phyloP scores from a whole-genome alignment of 768 basidiomycete species.

The Leccinum olivaceopallidum region DNA sequence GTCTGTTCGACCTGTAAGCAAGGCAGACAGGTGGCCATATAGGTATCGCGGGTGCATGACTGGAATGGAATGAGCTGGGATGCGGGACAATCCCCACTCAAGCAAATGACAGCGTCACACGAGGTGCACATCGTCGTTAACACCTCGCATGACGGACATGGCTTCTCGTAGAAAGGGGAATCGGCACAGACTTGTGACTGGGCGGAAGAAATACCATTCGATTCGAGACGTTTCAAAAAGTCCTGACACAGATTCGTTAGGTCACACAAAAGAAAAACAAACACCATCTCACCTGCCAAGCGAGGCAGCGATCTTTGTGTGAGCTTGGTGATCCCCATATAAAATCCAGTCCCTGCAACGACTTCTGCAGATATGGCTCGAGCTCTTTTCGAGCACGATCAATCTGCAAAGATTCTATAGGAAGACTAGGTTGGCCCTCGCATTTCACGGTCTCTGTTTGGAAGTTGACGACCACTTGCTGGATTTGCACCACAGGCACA shows the following conservation, averaged over 20 bases:
- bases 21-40: too few species aligned
- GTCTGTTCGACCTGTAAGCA: too few species aligned
- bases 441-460: slow-evolving; percentile 14
- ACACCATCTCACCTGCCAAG: too few species aligned
- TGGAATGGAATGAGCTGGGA: too few species aligned
- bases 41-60: too few species aligned
- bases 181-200: background rate
- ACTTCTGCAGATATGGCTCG: too few species aligned
- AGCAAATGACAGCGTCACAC: slow-evolving; percentile 20
- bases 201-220: slow-evolving; percentile 2
- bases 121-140: slow-evolving; percentile 10
- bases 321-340: too few species aligned
- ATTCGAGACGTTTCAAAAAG: slow-evolving; percentile 19
- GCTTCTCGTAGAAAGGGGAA: background rate
- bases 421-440: slow-evolving; percentile 16
- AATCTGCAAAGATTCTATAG: slow-evolving; percentile 21
- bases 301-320: too few species aligned
- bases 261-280: too few species aligned
- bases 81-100: slow-evolving; percentile 12
- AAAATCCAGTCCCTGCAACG: too few species aligned
- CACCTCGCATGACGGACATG: slow-evolving; percentile 17
- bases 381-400: background rate
- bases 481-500: slow-evolving; percentile 4
- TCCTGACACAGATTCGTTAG: slow-evolving; percentile 6
- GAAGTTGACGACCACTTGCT: slow-evolving; percentile 21